Evolutionary conservation across 768 basidiomycete genomes (phyloP).

Genomic region (Gloeopeniophorella convolvens): DNA sequence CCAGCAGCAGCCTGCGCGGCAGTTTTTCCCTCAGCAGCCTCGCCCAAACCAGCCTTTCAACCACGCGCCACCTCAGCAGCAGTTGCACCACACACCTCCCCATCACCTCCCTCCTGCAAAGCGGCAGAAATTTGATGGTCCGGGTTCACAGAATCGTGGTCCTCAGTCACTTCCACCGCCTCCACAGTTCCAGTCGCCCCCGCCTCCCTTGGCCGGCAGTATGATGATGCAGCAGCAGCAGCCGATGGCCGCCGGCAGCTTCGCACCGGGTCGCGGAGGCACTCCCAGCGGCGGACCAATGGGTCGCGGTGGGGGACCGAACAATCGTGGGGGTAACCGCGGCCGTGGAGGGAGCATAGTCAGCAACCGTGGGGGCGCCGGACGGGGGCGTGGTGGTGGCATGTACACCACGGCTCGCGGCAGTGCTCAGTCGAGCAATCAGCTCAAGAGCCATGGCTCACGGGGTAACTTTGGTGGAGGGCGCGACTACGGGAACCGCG

Average conservation of each 20-base stretch:
- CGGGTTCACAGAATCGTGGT: constrained; percentile 39
- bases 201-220: constrained; percentile 34
- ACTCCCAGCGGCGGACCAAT: constrained; percentile 33
- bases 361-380: constrained; percentile 34
- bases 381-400: constrained; percentile 34
- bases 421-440: constrained; percentile 37
- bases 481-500: constrained; percentile 47
- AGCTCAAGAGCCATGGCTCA: constrained; percentile 55
- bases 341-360: constrained; percentile 48
- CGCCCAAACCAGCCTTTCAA: constrained; percentile 39
- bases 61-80: constrained; percentile 30
- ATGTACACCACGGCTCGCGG: constrained; percentile 38
- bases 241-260: constrained; percentile 20
- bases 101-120: constrained; percentile 91
- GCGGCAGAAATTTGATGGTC: constrained; percentile 71
- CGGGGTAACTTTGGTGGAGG: constrained; percentile 60
- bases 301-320: constrained; percentile 38
- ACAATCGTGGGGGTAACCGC: constrained; percentile 35
- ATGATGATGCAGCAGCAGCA: constrained; percentile 35
- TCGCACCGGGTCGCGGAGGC: constrained; percentile 33
- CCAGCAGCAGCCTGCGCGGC: constrained; percentile 39
- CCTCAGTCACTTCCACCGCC: constrained; percentile 50
- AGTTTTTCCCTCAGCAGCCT: constrained; percentile 37
- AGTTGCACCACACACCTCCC: constrained; percentile 55
- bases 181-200: constrained; percentile 60